A percentile compares a stretch with the other conserved stretches of the same genome.
Evolutionary conservation across 192 early-diverging fungal genomes (phyloP).

Genomic region (Podila horticola): DNA sequence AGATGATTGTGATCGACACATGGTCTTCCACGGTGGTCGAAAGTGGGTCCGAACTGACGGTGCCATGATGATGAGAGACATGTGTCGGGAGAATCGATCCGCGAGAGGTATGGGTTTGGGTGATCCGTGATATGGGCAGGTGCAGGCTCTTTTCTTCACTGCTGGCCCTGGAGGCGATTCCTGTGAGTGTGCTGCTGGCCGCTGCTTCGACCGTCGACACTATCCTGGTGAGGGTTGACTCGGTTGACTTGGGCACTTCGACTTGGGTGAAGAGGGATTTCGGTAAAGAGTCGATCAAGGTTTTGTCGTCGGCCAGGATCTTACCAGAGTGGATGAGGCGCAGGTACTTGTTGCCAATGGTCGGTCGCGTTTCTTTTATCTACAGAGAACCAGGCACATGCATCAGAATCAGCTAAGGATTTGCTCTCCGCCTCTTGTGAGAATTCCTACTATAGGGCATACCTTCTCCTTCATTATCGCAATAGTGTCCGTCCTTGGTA

Average conservation of each 20-base stretch:
- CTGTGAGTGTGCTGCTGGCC: constrained; percentile 33
- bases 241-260: constrained; percentile 20
- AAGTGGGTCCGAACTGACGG: constrained; percentile 3
- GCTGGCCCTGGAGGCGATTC: constrained; percentile 31
- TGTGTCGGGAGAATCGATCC: constrained; percentile 40
- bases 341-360: constrained; percentile 54
- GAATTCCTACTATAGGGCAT: neutral
- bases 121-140: neutral
- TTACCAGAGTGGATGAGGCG: constrained; percentile 63
- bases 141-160: constrained; percentile 8
- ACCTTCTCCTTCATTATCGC: constrained; percentile 59
- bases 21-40: neutral
- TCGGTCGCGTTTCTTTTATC: constrained; percentile 43
- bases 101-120: constrained; percentile 18
- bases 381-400: constrained; percentile 8
- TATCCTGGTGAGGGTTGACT: constrained; percentile 25
- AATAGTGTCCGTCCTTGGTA: constrained; percentile 51
- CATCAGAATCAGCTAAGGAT: neutral
- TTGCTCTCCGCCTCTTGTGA: too few relatives aligned
- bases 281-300: constrained; percentile 48
- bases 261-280: constrained; percentile 32
- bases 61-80: constrained; percentile 14
- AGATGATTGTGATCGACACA: constrained; percentile 13
- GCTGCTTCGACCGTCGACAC: constrained; percentile 39
- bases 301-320: constrained; percentile 50